These are phyloP conservation scores for Suillus decipiens DNA, from an alignment of 768 basidiomycete genomes.

Conservation along the genomic window DNA sequence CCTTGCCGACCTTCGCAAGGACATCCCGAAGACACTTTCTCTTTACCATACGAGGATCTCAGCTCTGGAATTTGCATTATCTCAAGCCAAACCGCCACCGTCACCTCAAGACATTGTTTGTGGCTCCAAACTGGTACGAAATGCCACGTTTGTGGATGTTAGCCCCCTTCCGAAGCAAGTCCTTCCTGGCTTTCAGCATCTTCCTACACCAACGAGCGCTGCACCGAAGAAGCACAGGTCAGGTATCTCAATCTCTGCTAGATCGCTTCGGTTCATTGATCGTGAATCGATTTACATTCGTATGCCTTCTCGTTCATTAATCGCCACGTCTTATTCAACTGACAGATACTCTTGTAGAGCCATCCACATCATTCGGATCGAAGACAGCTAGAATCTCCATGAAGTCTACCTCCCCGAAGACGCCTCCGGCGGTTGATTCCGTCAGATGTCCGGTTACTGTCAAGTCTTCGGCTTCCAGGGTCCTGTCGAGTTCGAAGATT, in stretches of 20 bases:
- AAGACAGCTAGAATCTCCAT: background rate
- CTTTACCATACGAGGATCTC: background rate
- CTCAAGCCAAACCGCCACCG: background rate
- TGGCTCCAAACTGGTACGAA: background rate
- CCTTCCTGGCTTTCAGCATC: background rate
- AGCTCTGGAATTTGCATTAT: background rate
- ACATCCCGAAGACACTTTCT: background rate
- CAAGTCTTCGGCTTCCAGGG: background rate
- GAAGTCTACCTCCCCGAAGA: background rate
- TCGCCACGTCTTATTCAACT: background rate
- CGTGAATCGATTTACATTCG: slow-evolving; percentile 1
- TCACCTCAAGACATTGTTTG: background rate
- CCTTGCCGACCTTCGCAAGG: background rate
- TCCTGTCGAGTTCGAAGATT: slow-evolving; percentile 1
- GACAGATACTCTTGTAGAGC: background rate
- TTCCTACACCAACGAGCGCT: background rate
- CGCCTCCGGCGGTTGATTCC: background rate
- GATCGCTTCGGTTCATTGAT: background rate
- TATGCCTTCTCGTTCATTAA: background rate
- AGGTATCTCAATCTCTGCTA: background rate
- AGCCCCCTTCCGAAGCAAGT: background rate
- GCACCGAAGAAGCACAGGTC: background rate
- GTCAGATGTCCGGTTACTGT: background rate
- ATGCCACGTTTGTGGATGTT: background rate
- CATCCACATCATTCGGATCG: background rate